Conservation (phyloP, 805 yeast genomes). For the Pichia cabralensis region DNA sequence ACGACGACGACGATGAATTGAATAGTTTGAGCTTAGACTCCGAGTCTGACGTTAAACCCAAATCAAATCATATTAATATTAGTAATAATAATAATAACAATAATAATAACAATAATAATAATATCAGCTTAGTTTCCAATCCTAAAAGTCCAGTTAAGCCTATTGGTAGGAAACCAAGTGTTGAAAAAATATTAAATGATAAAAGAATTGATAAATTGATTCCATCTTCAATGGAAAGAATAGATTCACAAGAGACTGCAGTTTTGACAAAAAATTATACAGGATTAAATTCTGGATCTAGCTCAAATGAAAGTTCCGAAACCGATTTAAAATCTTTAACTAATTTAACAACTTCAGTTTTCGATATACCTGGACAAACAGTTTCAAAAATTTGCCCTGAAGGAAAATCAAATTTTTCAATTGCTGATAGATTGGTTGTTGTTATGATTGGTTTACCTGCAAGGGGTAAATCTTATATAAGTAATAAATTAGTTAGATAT, state of each 20-base stretch:
- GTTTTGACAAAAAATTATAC: neutral
- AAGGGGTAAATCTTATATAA: constrained; percentile 86
- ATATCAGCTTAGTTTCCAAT: too few species aligned
- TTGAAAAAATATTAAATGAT: too few species aligned
- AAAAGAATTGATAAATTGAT: neutral
- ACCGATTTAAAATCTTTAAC: neutral
- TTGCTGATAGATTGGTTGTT: constrained; percentile 70
- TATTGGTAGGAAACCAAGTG: too few species aligned
- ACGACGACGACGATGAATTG: constrained; percentile 13
- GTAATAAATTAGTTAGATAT: constrained; percentile 83
- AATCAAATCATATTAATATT: too few species aligned
- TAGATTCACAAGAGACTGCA: constrained; percentile 3
- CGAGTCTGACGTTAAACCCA: too few species aligned
- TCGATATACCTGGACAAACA: constrained; percentile 84
- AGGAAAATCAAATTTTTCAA: constrained; percentile 42
- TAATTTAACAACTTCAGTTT: constrained; percentile 29
- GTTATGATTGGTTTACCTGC: constrained; percentile 98
- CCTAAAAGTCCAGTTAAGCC: too few species aligned
- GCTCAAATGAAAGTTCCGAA: constrained; percentile 2
- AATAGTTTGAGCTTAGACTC: neutral
- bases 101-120: neutral
- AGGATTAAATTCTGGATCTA: too few species aligned
- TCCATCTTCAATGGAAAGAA: constrained; percentile 3
- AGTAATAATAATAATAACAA: neutral
- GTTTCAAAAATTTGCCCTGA: constrained; percentile 65